Conservation (phyloP, 106 monocot species). For the Allium cepa region DNA sequence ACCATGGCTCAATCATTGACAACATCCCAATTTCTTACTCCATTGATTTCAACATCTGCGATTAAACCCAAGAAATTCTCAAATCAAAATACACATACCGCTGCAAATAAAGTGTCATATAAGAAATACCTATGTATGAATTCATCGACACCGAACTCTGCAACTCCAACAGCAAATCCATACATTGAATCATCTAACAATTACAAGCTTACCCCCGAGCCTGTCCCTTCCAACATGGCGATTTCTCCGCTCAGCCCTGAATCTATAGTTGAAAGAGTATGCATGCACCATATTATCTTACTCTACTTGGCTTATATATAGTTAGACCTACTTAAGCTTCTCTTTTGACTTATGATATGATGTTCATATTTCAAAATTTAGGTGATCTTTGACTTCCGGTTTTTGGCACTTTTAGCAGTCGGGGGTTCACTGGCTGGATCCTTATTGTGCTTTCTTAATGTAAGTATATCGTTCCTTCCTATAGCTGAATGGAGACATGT, state of each 20-base stretch:
- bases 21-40: background rate
- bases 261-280: conserved; percentile 3
- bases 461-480: conserved; percentile 10
- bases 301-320: background rate
- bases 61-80: background rate
- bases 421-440: conserved; percentile 96
- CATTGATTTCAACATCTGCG: background rate
- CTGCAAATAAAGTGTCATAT: too few relatives aligned
- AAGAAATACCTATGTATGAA: background rate
- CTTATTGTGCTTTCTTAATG: conserved; percentile 87
- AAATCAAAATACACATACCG: background rate
- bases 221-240: background rate
- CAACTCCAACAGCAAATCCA: conserved; percentile 1
- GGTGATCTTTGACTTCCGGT: conserved; percentile 97
- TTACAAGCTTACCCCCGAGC: background rate
- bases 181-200: background rate
- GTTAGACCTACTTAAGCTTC: background rate
- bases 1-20: too few relatives aligned
- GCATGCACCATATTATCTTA: background rate
- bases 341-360: background rate
- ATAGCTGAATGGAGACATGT: background rate
- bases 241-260: background rate
- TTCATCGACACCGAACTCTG: background rate
- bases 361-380: conserved; percentile 7
- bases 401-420: conserved; percentile 90